Evolutionary conservation across 495 filamentous ascomycete genomes (phyloP).

Genomic region (Hypoxylon crocopeplum): DNA sequence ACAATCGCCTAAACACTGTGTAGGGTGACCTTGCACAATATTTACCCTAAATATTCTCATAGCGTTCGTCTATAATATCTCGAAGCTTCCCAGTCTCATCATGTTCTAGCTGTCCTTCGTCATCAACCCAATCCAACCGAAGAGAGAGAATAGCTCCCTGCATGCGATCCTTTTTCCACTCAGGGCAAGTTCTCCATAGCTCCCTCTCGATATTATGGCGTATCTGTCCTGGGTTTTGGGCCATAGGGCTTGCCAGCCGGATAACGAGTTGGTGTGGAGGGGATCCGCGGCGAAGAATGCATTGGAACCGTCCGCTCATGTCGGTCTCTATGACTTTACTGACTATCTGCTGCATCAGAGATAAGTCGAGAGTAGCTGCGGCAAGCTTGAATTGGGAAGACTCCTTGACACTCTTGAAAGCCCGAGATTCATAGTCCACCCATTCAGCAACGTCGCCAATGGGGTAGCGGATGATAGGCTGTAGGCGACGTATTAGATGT

Average conservation of each 20-base stretch:
- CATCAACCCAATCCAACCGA: conserved; percentile 12
- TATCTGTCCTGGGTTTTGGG: not conserved
- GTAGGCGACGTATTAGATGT: conserved; percentile 5
- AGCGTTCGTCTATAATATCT: conserved; percentile 8
- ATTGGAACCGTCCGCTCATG: conserved; percentile 1
- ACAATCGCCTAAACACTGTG: too few relatives aligned
- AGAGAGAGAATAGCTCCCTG: not conserved
- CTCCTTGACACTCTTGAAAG: conserved; percentile 1
- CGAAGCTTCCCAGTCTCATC: not conserved
- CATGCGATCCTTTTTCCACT: not conserved
- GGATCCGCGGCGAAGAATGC: not conserved
- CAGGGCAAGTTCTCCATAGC: not conserved
- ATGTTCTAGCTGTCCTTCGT: not conserved
- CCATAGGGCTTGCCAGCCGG: not conserved
- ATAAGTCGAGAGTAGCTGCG: not conserved
- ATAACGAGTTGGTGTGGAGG: conserved; percentile 1
- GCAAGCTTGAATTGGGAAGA: conserved; percentile 4
- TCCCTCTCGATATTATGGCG: conserved; percentile 7
- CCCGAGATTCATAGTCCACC: conserved; percentile 2
- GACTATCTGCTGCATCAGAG: not conserved
- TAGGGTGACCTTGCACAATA: not conserved
- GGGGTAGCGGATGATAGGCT: conserved; percentile 13
- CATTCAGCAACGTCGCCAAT: conserved; percentile 13
- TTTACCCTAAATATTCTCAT: not conserved
- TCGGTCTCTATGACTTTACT: not conserved